phyloP scores from a whole-genome alignment of 352 stramenopile genomes.

The Lagenidium giganteum region DNA sequence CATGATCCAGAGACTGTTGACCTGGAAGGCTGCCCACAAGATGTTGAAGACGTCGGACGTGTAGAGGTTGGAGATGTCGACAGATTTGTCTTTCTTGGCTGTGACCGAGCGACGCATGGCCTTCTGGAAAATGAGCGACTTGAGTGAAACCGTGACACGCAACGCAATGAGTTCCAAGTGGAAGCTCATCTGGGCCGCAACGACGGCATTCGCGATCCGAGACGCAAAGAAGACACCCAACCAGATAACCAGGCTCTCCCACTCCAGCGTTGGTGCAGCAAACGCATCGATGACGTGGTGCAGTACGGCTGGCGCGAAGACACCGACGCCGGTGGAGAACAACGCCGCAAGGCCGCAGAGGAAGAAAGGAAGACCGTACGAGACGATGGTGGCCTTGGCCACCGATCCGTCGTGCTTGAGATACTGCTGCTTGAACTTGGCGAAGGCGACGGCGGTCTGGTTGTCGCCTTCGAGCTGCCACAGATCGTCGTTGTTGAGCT shows the following conservation, averaged over 20 bases:
- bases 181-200: slow-evolving; percentile 19
- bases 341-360: slow-evolving; percentile 22
- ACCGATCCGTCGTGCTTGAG: slow-evolving; percentile 19
- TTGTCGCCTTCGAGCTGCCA: slow-evolving; percentile 31
- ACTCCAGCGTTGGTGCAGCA: slow-evolving; percentile 14
- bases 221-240: slow-evolving; percentile 38
- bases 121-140: slow-evolving; percentile 38
- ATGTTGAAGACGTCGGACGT: slow-evolving; percentile 82
- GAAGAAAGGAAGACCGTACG: slow-evolving; percentile 24
- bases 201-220: slow-evolving; percentile 22
- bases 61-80: slow-evolving; percentile 92
- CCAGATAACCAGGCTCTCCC: slow-evolving; percentile 23
- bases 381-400: slow-evolving; percentile 12
- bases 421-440: slow-evolving; percentile 19
- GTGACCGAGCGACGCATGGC: slow-evolving; percentile 23
- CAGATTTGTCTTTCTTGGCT: slow-evolving; percentile 9
- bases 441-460: slow-evolving; percentile 15
- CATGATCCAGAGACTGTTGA: slow-evolving; percentile 27
- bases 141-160: slow-evolving; percentile 27
- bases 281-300: slow-evolving; percentile 38
- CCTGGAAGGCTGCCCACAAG: slow-evolving; percentile 22
- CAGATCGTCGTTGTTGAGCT: slow-evolving; percentile 36
- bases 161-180: slow-evolving; percentile 23
- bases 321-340: slow-evolving; percentile 21
- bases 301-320: slow-evolving; percentile 41